Conservation (phyloP, 768 basidiomycete species). For the Gymnopilus dilepis region DNA sequence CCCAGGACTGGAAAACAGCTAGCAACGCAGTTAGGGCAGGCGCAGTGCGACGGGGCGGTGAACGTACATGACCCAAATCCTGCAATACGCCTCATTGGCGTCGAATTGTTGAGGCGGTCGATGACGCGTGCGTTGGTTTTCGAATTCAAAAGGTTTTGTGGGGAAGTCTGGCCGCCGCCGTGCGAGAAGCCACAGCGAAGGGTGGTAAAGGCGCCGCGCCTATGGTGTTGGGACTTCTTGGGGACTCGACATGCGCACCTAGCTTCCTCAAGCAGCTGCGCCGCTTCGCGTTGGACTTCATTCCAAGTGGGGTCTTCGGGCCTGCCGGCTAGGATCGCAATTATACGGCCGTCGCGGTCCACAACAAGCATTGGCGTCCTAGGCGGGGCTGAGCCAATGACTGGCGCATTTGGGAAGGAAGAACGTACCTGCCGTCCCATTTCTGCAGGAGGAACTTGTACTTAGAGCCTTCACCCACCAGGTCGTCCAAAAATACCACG, state of each 20-base stretch:
- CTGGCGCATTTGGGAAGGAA: too few species aligned
- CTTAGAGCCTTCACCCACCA: background rate
- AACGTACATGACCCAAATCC: background rate
- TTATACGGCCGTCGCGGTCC: background rate
- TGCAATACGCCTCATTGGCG: background rate
- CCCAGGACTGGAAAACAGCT: background rate
- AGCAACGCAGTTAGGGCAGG: too few species aligned
- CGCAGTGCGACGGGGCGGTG: too few species aligned
- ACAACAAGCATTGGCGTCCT: conserved; percentile 5
- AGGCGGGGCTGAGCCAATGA: too few species aligned
- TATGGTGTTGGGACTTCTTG: background rate
- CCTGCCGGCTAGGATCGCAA: conserved; percentile 8
- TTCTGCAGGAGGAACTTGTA: background rate
- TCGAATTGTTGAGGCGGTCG: background rate
- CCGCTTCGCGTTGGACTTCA: background rate
- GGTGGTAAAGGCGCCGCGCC: conserved; percentile 7
- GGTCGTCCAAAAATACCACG: background rate
- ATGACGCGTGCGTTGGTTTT: background rate
- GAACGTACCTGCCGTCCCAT: conserved; percentile 6
- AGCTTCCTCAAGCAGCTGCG: background rate
- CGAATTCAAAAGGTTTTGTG: conserved; percentile 6
- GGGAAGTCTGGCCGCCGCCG: conserved; percentile 15
- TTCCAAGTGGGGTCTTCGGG: conserved; percentile 3
- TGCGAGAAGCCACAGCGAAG: conserved; percentile 18
- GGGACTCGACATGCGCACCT: background rate